phyloP scores from a whole-genome alignment of 441 rosid species.

The Pelargonium myrrhifolium region DNA sequence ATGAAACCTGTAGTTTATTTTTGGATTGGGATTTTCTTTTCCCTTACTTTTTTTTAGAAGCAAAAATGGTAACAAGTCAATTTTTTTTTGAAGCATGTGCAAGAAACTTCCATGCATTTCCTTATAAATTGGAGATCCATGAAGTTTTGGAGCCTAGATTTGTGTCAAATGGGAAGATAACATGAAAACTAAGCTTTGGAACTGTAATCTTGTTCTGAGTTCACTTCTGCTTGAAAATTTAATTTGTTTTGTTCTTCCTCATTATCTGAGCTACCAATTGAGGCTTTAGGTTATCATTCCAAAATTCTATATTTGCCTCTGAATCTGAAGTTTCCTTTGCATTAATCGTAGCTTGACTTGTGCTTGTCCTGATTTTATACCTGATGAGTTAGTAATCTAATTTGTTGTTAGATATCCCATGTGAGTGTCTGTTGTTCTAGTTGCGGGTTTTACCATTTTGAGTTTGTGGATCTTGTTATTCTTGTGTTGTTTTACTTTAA shows the following conservation, averaged over 20 bases:
- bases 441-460: background rate
- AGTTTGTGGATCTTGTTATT: background rate
- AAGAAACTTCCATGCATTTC: background rate
- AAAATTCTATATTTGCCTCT: background rate
- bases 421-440: background rate
- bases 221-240: background rate
- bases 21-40: too few species aligned
- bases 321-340: background rate
- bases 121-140: background rate
- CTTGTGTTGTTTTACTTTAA: background rate
- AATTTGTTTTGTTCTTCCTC: background rate
- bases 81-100: background rate
- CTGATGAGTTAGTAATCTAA: background rate
- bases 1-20: background rate
- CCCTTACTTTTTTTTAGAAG: too few species aligned
- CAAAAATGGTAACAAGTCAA: too few species aligned
- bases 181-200: background rate
- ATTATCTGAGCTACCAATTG: background rate
- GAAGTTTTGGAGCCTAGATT: slow-evolving; percentile 6
- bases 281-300: background rate
- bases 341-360: background rate
- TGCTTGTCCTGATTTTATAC: background rate
- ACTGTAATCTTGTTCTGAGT: background rate
- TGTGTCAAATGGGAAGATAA: background rate
- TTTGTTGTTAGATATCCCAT: background rate